A percentile compares a stretch with the other conserved stretches of the same genome.
phyloP scores from a whole-genome alignment of 495 filamentous ascomycete genomes.

The Annulohypoxylon bovei region DNA sequence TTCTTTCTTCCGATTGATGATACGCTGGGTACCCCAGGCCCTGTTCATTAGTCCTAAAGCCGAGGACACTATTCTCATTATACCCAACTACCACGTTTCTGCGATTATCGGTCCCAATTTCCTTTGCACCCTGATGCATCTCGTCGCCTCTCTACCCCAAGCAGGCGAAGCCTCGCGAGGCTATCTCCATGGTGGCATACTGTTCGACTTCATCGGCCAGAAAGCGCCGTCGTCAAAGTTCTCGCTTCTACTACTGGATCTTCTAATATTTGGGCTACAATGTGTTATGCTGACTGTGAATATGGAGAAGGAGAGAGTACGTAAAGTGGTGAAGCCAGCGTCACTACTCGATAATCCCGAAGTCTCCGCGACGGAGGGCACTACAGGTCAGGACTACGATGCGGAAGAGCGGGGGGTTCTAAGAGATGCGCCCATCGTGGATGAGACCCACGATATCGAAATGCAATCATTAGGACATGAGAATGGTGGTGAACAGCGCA shows the following conservation, averaged over 20 bases:
- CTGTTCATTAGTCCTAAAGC: conserved; percentile 84
- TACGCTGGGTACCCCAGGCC: conserved; percentile 76
- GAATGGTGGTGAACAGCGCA: conserved; percentile 44
- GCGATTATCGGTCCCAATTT: conserved; percentile 76
- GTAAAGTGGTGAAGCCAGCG: conserved; percentile 51
- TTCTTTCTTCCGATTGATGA: conserved; percentile 75
- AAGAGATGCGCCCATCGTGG: conserved; percentile 55
- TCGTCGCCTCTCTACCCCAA: conserved; percentile 67
- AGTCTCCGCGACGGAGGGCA: conserved; percentile 29
- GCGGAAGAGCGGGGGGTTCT: conserved; percentile 82
- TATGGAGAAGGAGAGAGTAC: conserved; percentile 71
- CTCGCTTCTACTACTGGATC: conserved; percentile 70
- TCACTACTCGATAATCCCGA: conserved; percentile 30
- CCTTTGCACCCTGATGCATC: conserved; percentile 77
- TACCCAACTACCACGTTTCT: conserved; percentile 74
- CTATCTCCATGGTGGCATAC: conserved; percentile 84
- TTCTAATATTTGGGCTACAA: conserved; percentile 72
- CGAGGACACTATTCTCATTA: conserved; percentile 59
- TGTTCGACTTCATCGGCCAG: conserved; percentile 91
- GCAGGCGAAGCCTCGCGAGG: conserved; percentile 80
- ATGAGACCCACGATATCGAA: conserved; percentile 60
- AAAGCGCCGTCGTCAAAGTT: conserved; percentile 74
- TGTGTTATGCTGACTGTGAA: conserved; percentile 78
- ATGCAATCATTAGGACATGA: conserved; percentile 53
- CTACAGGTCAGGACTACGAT: conserved; percentile 73